These are phyloP conservation scores for Hypsizygus marmoreus DNA, from an alignment of 768 basidiomycete genomes.

Conservation along the genomic window DNA sequence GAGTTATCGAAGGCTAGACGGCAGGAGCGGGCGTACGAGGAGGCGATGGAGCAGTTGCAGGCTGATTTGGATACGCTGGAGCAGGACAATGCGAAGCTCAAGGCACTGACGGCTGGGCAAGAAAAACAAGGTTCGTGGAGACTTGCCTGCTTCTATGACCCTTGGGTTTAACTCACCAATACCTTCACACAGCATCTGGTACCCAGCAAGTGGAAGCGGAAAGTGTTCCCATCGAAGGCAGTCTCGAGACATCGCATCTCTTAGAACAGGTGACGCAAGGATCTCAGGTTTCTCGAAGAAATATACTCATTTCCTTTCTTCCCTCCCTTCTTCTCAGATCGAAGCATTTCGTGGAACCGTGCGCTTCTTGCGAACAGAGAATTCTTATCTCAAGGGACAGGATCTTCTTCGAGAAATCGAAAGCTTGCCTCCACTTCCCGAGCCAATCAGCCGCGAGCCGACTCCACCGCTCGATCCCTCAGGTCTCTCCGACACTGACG, in stretches of 20 bases:
- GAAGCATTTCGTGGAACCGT: constrained; percentile 90
- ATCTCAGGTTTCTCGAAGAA: not conserved
- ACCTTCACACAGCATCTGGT: constrained; percentile 41
- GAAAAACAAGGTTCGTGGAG: constrained; percentile 67
- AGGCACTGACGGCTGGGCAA: constrained; percentile 60
- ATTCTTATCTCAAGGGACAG: constrained; percentile 90
- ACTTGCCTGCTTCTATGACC: not conserved
- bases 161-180: constrained; percentile 2
- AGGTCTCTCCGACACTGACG: constrained; percentile 66
- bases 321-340: constrained; percentile 59
- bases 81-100: constrained; percentile 86
- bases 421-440: constrained; percentile 65
- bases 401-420: constrained; percentile 86
- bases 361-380: constrained; percentile 91
- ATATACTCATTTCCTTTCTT: constrained; percentile 9
- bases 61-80: constrained; percentile 84
- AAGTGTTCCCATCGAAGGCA: constrained; percentile 70
- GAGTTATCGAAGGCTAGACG: constrained; percentile 81
- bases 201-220: constrained; percentile 60
- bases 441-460: constrained; percentile 45
- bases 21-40: constrained; percentile 88
- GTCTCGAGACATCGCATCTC: constrained; percentile 83
- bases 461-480: constrained; percentile 74
- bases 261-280: constrained; percentile 71
- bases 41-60: constrained; percentile 92